Percentiles rank a stretch among this genome's conserved stretches.
These are phyloP conservation scores for Solanum clarkiae DNA, from an alignment of 257 asterid species.

Conservation along the genomic window DNA sequence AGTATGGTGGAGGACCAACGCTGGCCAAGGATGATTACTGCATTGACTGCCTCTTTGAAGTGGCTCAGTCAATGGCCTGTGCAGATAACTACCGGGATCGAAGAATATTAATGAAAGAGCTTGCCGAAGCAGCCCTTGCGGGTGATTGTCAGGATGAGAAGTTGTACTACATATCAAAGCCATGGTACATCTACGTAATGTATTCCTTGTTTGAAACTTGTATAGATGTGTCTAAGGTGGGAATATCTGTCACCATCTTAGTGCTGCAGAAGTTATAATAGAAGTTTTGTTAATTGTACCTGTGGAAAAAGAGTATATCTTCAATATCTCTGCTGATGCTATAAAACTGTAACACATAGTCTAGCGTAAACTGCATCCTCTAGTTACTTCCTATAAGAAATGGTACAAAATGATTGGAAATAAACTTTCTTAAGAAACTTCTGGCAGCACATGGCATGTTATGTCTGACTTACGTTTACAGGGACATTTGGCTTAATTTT, in stretches of 20 bases:
- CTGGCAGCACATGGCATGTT: neutral
- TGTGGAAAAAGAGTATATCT: neutral
- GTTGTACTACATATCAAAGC: slow-evolving; percentile 59
- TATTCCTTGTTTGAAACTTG: neutral
- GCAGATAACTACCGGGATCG: slow-evolving; percentile 70
- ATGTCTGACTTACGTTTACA: neutral
- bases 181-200: slow-evolving; percentile 43
- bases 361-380: neutral
- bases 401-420: neutral
- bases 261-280: neutral
- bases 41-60: slow-evolving; percentile 63
- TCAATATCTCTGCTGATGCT: neutral
- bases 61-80: slow-evolving; percentile 49
- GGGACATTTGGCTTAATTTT: neutral
- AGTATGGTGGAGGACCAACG: slow-evolving; percentile 92
- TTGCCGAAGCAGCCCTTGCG: slow-evolving; percentile 91
- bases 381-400: neutral
- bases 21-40: slow-evolving; percentile 65
- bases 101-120: slow-evolving; percentile 66
- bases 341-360: neutral
- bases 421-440: neutral
- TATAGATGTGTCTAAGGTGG: neutral
- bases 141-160: slow-evolving; percentile 52
- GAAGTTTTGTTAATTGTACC: neutral
- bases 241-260: neutral